Evolutionary conservation across 169 alveolate genomes (phyloP), one percentile per base, ranked within the genome.

Genomic region (Eimeria sp.): DNA sequence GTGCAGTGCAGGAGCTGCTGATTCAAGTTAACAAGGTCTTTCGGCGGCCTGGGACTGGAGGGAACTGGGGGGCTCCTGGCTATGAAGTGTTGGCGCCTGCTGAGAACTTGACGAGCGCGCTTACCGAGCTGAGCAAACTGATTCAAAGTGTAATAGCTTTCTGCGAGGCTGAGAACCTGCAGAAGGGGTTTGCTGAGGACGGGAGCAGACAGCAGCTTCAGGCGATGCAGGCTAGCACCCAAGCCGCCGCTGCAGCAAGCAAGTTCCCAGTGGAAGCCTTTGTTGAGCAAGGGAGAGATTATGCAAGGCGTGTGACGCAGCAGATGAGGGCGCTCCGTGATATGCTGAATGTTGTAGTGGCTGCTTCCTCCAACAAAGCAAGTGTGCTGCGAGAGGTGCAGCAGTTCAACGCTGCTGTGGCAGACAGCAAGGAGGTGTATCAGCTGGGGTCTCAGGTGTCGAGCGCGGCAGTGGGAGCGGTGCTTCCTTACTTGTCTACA

Each of bases 211-310:
- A 34, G 89, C 45, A 13, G 40, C 20, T 27, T 27, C 89, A 18
- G 9, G 25, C 49, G 3, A 47, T 27, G 40, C 61, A 78, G 9
- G 45, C 54, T 49, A 34, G 65, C 67, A 13, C 61, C 34, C 54
- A 22, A 13, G 61, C 61, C 16, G 61, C 61, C 10, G 61, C 20
- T 7, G 61, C 61, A 11, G 76, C 76, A 27, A 14, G 67, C 25
- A 78, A 25, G 61, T 78, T 78, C 89, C 89, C 89, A 14, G 89
- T 78, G 65, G 89, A 78, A 43, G 89, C 89, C 14, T 78, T 78
- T 49, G n/a, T 78, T 43, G 51, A 45, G 58, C 89, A 78, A 30
- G 89, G 43, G 13, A 4, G 67, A 5, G 61, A 43, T 43, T 78
- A 78, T 22, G 89, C 67, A 47, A 61, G 63, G 61, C 89, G 89